phyloP scores from a whole-genome alignment of 805 yeast species.

The Vanderwaltozyma tropicalis region DNA sequence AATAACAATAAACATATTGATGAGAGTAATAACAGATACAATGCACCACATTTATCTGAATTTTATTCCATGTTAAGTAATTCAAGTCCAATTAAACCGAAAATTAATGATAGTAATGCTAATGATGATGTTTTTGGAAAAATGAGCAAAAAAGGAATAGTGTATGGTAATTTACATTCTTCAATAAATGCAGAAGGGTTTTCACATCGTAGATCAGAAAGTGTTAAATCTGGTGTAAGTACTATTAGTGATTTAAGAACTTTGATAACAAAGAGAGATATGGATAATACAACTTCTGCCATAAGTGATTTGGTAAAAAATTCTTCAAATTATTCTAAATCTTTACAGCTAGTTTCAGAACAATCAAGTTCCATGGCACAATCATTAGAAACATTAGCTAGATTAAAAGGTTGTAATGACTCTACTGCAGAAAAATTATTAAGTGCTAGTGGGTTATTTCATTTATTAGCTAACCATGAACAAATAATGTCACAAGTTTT shows the following conservation, averaged over 20 bases:
- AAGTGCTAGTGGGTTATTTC: slow-evolving; percentile 69
- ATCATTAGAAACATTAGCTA: slow-evolving; percentile 55
- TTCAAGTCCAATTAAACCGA: slow-evolving; percentile 3
- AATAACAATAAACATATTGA: neutral
- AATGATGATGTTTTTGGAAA: slow-evolving; percentile 1
- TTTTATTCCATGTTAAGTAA: slow-evolving; percentile 44
- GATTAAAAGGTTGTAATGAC: slow-evolving; percentile 49
- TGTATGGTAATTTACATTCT: neutral
- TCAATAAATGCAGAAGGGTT: slow-evolving; percentile 1
- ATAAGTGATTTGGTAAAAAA: slow-evolving; percentile 39
- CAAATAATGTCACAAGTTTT: slow-evolving; percentile 54
- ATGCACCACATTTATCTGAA: slow-evolving; percentile 47
- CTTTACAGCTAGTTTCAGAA: slow-evolving; percentile 31
- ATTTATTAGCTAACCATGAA: slow-evolving; percentile 66
- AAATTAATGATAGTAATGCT: neutral
- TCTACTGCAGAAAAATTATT: slow-evolving; percentile 50
- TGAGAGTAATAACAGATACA: neutral
- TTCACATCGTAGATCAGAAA: slow-evolving; percentile 20
- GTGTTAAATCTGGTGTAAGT: slow-evolving; percentile 39
- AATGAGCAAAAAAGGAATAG: slow-evolving; percentile 1
- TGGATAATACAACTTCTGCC: slow-evolving; percentile 37
- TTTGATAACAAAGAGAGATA: slow-evolving; percentile 50
- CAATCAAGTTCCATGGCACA: slow-evolving; percentile 66
- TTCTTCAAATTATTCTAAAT: slow-evolving; percentile 38
- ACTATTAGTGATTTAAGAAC: slow-evolving; percentile 51